Percentiles rank a stretch among this genome's conserved stretches.
phyloP scores from a whole-genome alignment of 176 grass and related monocot species.

The Raddia distichophylla region DNA sequence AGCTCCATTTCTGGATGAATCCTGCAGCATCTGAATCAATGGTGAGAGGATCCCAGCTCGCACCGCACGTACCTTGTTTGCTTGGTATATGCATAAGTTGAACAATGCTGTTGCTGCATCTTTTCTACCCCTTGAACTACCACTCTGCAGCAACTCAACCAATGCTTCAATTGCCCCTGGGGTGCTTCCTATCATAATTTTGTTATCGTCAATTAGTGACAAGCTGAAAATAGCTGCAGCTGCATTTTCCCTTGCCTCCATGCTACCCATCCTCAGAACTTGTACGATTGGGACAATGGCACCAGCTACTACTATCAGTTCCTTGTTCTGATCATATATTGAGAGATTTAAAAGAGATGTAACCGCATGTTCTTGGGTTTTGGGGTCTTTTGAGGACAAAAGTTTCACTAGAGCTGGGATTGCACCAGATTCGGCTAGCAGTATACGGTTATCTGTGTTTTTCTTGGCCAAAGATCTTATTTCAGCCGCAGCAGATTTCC shows the following conservation, averaged over 20 bases:
- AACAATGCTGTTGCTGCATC: constrained; percentile 95
- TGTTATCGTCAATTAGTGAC: constrained; percentile 91
- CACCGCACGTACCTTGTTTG: constrained; percentile 86
- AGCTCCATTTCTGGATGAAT: constrained; percentile 67
- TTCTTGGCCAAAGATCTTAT: constrained; percentile 91
- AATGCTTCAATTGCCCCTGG: constrained; percentile 81
- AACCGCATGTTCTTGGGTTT: constrained; percentile 92
- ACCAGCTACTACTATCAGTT: constrained; percentile 81
- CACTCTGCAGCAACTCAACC: constrained; percentile 77
- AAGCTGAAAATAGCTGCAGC: constrained; percentile 94
- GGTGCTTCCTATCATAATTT: constrained; percentile 90
- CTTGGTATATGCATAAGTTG: constrained; percentile 95
- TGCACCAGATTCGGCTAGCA: constrained; percentile 85
- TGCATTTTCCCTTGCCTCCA: constrained; percentile 98
- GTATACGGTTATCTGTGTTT: constrained; percentile 86
- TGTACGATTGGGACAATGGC: constrained; percentile 85
- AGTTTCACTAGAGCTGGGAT: constrained; percentile 78
- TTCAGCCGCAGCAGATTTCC: constrained; percentile 82
- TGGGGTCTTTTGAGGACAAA: constrained; percentile 73
- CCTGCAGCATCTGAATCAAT: constrained; percentile 84
- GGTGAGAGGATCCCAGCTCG: constrained; percentile 75
- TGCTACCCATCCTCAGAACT: constrained; percentile 70
- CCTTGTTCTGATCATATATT: constrained; percentile 98
- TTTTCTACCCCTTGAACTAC: constrained; percentile 80
- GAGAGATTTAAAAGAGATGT: constrained; percentile 88